Evolutionary conservation across 225 moss, liverwort and hornwort species (phyloP).

Genomic region (Bryum argenteum): DNA sequence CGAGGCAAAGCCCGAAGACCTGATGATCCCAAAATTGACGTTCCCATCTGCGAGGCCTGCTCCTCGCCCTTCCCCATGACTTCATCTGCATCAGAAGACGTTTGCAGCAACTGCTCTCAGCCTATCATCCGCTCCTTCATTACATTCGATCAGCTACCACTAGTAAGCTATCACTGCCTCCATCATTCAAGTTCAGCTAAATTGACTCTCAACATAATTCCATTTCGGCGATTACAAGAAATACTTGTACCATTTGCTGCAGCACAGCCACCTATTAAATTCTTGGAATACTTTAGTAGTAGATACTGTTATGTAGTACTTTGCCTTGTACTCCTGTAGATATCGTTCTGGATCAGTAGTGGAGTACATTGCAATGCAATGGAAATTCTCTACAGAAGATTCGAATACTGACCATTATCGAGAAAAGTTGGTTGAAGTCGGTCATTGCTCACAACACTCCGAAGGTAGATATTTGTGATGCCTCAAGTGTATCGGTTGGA

Average conservation of each 20-base stretch:
- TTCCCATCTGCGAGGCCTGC: conserved; percentile 77
- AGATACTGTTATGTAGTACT: background rate
- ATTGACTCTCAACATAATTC: background rate
- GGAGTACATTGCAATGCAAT: background rate
- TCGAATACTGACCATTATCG: background rate
- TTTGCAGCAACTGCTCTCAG: conserved; percentile 72
- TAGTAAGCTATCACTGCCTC: conserved; percentile 45
- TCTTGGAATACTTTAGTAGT: background rate
- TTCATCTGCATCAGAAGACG: conserved; percentile 52
- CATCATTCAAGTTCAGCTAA: background rate
- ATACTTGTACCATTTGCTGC: background rate
- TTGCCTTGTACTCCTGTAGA: no score
- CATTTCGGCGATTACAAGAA: background rate
- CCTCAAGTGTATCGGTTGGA: background rate
- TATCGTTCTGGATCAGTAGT: background rate
- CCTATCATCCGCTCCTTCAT: conserved; percentile 84
- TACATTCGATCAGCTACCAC: conserved; percentile 83
- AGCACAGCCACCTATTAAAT: background rate
- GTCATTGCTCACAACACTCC: background rate
- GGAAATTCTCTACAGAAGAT: no score
- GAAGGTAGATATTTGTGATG: background rate
- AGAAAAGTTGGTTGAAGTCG: background rate
- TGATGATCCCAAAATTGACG: conserved; percentile 51
- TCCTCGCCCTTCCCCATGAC: conserved; percentile 64
- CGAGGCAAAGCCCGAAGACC: conserved; percentile 57